Base-by-base conservation (phyloP, 2,329 filamentous ascomycete species). In the Incumbomyces lentus region DNA sequence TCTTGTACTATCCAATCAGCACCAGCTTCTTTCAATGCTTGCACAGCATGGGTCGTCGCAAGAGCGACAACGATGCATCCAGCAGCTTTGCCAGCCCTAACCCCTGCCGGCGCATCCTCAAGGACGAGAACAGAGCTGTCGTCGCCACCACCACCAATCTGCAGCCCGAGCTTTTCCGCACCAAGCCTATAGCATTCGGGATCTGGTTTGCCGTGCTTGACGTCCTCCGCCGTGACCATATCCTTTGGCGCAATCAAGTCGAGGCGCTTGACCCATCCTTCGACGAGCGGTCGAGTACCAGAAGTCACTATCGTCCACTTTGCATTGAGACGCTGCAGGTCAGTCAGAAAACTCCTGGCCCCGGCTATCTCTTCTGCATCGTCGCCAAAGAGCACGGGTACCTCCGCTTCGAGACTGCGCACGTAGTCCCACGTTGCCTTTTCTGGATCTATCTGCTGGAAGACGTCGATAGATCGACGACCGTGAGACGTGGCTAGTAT, bases 401-500 rank as follows among this genome's bases (percentile, higher is more conserved):
- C 81, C 68, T 96, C 92, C 63, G 89, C 78, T 48, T 82, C 69
- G 62, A 22, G 38, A 40, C 34, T 36, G n/a, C 36, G 31, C 85
- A 69, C 68, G 93, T 87, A 95, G 53, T 95, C 87, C 87, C 85
- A 90, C 58, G 83, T 95, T 35, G 92, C 92, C 62, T 86, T 86
- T 56, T 85, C 81, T 13, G 87, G 84, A 52, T 86, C 82, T 49
- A 95, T 77, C 22, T 89, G 70, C 62, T 78, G 22, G 49, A 98
- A 73, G 2, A 84, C 80, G 58, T 98, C 92, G 59, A 96, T 95
- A 55, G 81, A 87, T 48, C 92, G 74, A 49, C 90, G 79, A 51
- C 92, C 92, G 66, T 98, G 92, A 4, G 88, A 95, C 8, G 88
- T 94, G 58, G 86, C 76, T 19, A 96, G 75, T 58, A 98, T 96